Base-by-base conservation (phyloP, 2,329 filamentous ascomycete species). In the Talaromyces sp. region DNA sequence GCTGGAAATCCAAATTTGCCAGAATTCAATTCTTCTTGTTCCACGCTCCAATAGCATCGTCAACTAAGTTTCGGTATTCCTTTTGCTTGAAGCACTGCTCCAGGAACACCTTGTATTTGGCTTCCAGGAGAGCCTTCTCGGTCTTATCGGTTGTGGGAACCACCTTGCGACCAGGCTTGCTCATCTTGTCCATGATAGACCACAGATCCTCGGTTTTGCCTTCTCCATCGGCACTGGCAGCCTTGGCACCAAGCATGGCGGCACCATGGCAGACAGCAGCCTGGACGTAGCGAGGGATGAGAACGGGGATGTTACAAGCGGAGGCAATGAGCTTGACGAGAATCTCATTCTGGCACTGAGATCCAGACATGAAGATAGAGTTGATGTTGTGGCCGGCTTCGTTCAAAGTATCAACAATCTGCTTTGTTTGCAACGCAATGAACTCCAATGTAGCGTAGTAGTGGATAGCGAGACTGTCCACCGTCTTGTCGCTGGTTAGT, bases 371-470 rank as follows among this genome's bases (percentile, higher is more conserved):
- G 86, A 98, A 99, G 79, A 99, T 97, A 68, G 90, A 94, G 59
- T 85, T 88, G 77, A 99, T 93, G 70, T 86, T 83, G 80, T 99
- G 95, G 10, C 95, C 95, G 1, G 92, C 84, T 56, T 86, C 83
- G 83, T 98, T 99, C 93, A 99, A 97, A 41, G 90, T 86, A 73
- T 96, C 90, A 69, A 99, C 86, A 72, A 99, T 99, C 78, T 99
- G 95, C 66, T 91, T 89, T 0, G 95, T 99, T 79, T 99, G 95
- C 77, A 98, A 86, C 35, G 95, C 93, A 72, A 99, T 98, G 79
- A 98, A 98, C 81, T 99, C 95, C 87, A 99, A 92, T 3, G 94
- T 96, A 27, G 88, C 92, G 74, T 97, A 98, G 82, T 99, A 99
- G 81, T 93, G 89, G 25, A 97, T 82, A 0, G 94, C 93, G 61